A percentile compares a stretch with the other conserved stretches of the same genome.
phyloP scores from a whole-genome alignment of 441 rosid genomes.

The Croton setiger region DNA sequence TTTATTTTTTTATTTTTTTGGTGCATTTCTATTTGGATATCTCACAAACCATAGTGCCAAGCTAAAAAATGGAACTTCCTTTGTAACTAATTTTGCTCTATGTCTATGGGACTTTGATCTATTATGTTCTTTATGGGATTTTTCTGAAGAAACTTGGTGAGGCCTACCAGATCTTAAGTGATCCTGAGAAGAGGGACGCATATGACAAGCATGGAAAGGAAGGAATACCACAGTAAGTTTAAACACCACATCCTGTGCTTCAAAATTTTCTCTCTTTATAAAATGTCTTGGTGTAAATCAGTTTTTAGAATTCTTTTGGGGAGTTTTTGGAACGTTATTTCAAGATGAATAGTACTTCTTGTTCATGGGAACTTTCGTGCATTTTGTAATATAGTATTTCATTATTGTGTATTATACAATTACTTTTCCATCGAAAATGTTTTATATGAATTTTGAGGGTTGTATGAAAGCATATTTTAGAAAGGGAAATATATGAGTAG shows the following conservation, averaged over 20 bases:
- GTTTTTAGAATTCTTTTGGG: not conserved
- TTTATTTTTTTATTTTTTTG: not conserved
- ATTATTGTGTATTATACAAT: not conserved
- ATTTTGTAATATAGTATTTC: not conserved
- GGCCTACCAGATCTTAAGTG: constrained; percentile 92
- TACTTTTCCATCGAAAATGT: not conserved
- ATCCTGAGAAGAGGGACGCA: constrained; percentile 81
- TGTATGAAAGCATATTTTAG: not conserved
- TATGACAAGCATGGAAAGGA: constrained; percentile 88
- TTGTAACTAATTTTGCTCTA: no score
- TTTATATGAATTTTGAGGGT: not conserved
- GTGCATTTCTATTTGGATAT: not conserved
- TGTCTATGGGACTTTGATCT: not conserved
- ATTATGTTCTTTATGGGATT: constrained; percentile 11
- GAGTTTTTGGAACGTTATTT: not conserved
- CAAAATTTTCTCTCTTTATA: not conserved
- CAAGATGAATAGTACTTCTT: not conserved
- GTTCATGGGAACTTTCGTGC: not conserved
- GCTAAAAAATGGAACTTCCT: no score
- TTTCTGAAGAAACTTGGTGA: constrained; percentile 72
- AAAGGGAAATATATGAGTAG: not conserved
- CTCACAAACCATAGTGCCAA: no score
- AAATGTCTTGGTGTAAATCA: constrained; percentile 3
- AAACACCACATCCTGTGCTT: not conserved
- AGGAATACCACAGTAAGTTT: constrained; percentile 71